phyloP scores from a whole-genome alignment of 2,329 filamentous ascomycete genomes.

The Lasiodiplodia theobromae region DNA sequence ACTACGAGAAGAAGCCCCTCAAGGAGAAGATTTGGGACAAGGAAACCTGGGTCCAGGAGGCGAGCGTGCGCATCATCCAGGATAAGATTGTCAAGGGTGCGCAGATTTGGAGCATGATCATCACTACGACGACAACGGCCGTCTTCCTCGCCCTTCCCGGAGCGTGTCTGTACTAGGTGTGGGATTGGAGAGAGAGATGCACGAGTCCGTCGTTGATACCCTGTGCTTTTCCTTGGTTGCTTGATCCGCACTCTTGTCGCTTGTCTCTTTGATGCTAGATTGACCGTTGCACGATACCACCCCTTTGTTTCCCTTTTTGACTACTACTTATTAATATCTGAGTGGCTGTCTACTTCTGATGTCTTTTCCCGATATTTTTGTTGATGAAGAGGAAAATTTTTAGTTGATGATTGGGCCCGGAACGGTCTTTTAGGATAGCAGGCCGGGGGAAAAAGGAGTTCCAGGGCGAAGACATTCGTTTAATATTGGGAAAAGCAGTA shows the following conservation, averaged over 20 bases:
- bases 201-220: slow-evolving; percentile 5
- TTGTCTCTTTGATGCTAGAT: not conserved
- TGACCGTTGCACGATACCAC: not conserved
- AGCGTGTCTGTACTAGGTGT: slow-evolving; percentile 27
- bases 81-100: slow-evolving; percentile 66
- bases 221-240: not conserved
- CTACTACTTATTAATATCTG: not conserved
- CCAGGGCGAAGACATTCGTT: too few species aligned
- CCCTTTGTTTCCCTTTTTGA: not conserved
- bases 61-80: slow-evolving; percentile 76
- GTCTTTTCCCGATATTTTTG: not conserved
- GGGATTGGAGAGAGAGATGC: not conserved
- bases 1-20: slow-evolving; percentile 73
- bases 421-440: too few species aligned
- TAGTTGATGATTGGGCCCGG: too few species aligned
- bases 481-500: too few species aligned
- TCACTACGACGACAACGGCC: slow-evolving; percentile 41
- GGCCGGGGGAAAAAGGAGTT: too few species aligned
- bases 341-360: not conserved
- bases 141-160: slow-evolving; percentile 35
- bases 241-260: not conserved
- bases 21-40: slow-evolving; percentile 78
- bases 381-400: not conserved
- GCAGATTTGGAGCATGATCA: slow-evolving; percentile 45
- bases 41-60: slow-evolving; percentile 80